These are phyloP conservation scores for Agaricus bisporus DNA, from an alignment of 768 basidiomycete species.

Conservation along the genomic window DNA sequence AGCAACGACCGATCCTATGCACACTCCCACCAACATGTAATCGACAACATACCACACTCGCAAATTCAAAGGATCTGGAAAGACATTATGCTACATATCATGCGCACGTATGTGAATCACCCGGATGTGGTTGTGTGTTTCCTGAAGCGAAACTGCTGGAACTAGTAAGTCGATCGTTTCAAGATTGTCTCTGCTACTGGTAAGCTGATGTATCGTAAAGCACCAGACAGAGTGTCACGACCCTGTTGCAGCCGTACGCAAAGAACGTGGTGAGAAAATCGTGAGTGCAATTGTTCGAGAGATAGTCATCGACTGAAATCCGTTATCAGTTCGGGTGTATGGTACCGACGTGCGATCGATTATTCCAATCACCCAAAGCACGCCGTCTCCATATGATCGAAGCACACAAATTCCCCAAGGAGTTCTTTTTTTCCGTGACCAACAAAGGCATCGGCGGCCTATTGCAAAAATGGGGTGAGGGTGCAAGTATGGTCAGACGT, in stretches of 20 bases:
- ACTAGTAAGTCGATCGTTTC: slow-evolving; percentile 48
- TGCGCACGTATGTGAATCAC: slow-evolving; percentile 72
- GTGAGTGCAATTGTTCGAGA: slow-evolving; percentile 35
- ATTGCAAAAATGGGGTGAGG: slow-evolving; percentile 76
- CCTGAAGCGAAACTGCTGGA: slow-evolving; percentile 76
- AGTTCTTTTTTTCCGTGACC: slow-evolving; percentile 88
- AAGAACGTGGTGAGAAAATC: slow-evolving; percentile 81
- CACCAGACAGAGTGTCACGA: slow-evolving; percentile 88
- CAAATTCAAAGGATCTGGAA: slow-evolving; percentile 66
- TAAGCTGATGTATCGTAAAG: slow-evolving; percentile 26
- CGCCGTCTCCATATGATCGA: slow-evolving; percentile 79
- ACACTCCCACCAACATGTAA: slow-evolving; percentile 82
- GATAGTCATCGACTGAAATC: slow-evolving; percentile 7
- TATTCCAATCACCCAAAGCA: slow-evolving; percentile 68
- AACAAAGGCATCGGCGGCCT: slow-evolving; percentile 87
- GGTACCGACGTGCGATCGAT: slow-evolving; percentile 47
- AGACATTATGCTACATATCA: slow-evolving; percentile 80
- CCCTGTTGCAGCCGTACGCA: slow-evolving; percentile 69
- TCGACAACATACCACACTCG: slow-evolving; percentile 55
- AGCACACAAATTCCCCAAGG: slow-evolving; percentile 77
- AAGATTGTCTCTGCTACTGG: background rate
- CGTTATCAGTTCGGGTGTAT: slow-evolving; percentile 69
- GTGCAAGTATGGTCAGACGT: slow-evolving; percentile 70
- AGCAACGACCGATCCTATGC: slow-evolving; percentile 33
- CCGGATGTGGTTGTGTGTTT: slow-evolving; percentile 73